Base-by-base conservation (phyloP, 495 filamentous ascomycete genomes). In the Xylaria nigripes region DNA sequence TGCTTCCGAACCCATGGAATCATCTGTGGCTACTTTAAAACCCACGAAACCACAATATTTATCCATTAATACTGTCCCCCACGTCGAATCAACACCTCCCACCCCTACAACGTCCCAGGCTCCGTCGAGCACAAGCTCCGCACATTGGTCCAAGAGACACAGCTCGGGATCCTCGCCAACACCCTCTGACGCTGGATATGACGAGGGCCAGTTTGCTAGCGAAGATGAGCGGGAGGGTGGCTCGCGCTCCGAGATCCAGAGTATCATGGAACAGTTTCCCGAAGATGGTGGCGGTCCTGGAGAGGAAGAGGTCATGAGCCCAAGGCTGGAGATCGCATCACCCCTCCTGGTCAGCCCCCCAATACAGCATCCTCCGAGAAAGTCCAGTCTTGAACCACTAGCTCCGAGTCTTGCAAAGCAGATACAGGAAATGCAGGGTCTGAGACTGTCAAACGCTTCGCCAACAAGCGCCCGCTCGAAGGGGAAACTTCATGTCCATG, bases 241-340 rank as follows among this genome's bases (percentile, higher is more conserved):
- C 24, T 89, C 89, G 3, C 83, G 83, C 49, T 83, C 85, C 1
- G 93, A 96, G 65, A 96, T 98, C 46, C 89, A 96, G 69, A 95
- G 78, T 62, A 96, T 98, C 57, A 96, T 98, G 85, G 90, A 90
- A 56, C 86, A 83, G 61, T 89, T 89, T 50, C 81, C 82, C 59
- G 82, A 86, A 59, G 80, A 80, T 18, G 79, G 79, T 2, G 80
- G 81, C 46, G 85, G 81, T 10, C 82, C 78, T 10, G 82, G 75
- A 25, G 78, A 82, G 50, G 80, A 89, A 9, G 86, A 89, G 67
- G 86, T 90, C 56, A 87, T 90, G 84, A 89, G 89, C 45, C 87
- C 90, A 15, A 78, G 83, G 13, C 68, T 92, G 22, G 87, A 86
- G 67, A 74, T 86, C 41, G 84, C 84, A 34, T 84, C 82, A 27